A percentile compares a stretch with the other conserved stretches of the same genome.
These are phyloP conservation scores for Tetrahymena thermophila DNA, from an alignment of 73 alveolate species.

Conservation along the genomic window DNA sequence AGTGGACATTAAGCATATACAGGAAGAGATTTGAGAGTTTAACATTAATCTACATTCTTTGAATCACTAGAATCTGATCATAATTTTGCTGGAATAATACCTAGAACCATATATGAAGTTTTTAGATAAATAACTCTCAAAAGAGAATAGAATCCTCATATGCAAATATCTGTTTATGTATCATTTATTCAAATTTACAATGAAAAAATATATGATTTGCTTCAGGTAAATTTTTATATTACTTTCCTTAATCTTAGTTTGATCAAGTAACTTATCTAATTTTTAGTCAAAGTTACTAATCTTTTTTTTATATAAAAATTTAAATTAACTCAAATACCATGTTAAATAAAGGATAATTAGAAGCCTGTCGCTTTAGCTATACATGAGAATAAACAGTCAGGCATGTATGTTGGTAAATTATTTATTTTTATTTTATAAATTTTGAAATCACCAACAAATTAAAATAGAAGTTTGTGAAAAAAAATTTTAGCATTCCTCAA, in stretches of 20 bases:
- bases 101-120: slow-evolving; percentile 21
- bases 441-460: no score
- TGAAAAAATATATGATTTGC: slow-evolving; percentile 33
- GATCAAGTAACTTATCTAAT: not conserved
- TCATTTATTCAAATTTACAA: slow-evolving; percentile 31
- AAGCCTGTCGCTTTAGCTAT: slow-evolving; percentile 12
- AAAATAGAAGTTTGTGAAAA: no score
- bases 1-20: slow-evolving; percentile 1
- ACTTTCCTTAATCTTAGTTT: not conserved
- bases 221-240: not conserved
- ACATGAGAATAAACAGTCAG: slow-evolving; percentile 32
- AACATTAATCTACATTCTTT: slow-evolving; percentile 27
- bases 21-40: not conserved
- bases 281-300: not conserved
- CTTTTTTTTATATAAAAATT: not conserved
- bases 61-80: slow-evolving; percentile 19
- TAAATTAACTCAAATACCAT: not conserved
- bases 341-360: not conserved
- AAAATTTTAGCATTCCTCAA: no score
- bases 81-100: slow-evolving; percentile 45
- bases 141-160: not conserved
- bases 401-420: slow-evolving; percentile 21
- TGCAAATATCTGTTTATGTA: slow-evolving; percentile 19
- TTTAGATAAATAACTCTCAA: slow-evolving; percentile 5
- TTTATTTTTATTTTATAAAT: not conserved